Conservation (phyloP, 805 yeast species). For the Kluyveromyces dobzhanskii region DNA sequence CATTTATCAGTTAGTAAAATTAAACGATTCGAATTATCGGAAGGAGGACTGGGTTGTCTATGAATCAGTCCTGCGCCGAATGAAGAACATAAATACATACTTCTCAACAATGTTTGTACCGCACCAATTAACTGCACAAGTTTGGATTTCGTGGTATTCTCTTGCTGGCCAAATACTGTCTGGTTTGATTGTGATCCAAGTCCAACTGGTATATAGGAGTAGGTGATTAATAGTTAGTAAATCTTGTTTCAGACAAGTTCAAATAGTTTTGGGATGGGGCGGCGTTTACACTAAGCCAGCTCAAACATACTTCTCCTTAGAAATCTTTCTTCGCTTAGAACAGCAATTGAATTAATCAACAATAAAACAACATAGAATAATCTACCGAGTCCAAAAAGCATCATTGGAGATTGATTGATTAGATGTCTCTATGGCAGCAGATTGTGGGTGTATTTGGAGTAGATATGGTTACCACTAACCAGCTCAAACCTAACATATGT, state of each 20-base stretch:
- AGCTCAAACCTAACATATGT: no score
- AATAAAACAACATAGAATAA: conserved; percentile 46
- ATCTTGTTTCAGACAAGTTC: background rate
- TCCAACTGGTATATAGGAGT: conserved; percentile 31
- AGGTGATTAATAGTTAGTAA: background rate
- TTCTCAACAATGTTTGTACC: conserved; percentile 64
- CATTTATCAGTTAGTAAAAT: conserved; percentile 1
- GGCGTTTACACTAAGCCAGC: background rate
- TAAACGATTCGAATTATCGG: no score
- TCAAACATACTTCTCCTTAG: conserved; percentile 43
- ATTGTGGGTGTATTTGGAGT: no score
- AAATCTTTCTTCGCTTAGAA: conserved; percentile 73
- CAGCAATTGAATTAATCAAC: conserved; percentile 66
- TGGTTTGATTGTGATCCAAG: conserved; percentile 33
- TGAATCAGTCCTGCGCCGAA: background rate
- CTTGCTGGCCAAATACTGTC: conserved; percentile 40
- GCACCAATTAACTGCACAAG: conserved; percentile 62
- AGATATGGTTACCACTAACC: no score
- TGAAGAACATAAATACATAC: no score
- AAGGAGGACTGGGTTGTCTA: background rate
- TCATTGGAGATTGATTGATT: no score
- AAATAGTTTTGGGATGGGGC: no score
- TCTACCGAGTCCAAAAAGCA: conserved; percentile 54
- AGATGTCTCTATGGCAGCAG: no score
- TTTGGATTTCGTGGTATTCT: conserved; percentile 46